Base-by-base conservation (phyloP, 495 filamentous ascomycete species). In the Endocarpon pusillum region DNA sequence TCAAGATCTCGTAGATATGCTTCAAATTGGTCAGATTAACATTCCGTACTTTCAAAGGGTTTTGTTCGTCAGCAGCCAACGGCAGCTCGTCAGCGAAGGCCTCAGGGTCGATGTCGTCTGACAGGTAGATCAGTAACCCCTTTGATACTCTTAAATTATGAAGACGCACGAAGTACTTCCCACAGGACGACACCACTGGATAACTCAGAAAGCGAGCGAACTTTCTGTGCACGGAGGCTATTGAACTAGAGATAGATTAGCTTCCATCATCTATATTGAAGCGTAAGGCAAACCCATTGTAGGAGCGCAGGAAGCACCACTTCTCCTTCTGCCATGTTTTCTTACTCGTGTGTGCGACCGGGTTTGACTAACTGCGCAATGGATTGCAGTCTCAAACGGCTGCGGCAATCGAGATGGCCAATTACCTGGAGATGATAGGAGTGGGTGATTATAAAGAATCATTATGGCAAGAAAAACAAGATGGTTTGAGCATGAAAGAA, bases 171-270 rank as follows among this genome's bases (percentile, higher is more conserved):
- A n/a, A 79, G 49, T 51, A 73, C 66, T 42, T 69, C 59, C 78
- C 76, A 69, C 43, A 92, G 64, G 19, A 80, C 64, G 33, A 69
- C 64, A 31, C 82, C 85, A 52, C 91, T 78, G 34, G 67, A 73
- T 45, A 93, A 62, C 43, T 84, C 73, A 37, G 68, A 66, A 36
- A 72, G 49, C 28, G 50, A 51, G 21, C 55, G 49, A 33, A 67
- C 55, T 18, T 53, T 60, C 41, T 57, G 53, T 21, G 55, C 54
- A 16, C 67, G 44, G 44, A 68, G 66, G 47, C 56, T 60, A 49
- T 69, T 71, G 45, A n/a, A n/a, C n/a, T n/a, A n/a, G n/a, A n/a
- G n/a, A n/a, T n/a, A n/a, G n/a, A n/a, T n/a, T n/a, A n/a, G n/a
- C n/a, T n/a, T n/a, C n/a, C n/a, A n/a, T n/a, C n/a, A n/a, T n/a